Evolutionary conservation across 2,329 filamentous ascomycete species (phyloP), one percentile per base, ranked within the genome.

Genomic region (Endoconidiophora laricicola): DNA sequence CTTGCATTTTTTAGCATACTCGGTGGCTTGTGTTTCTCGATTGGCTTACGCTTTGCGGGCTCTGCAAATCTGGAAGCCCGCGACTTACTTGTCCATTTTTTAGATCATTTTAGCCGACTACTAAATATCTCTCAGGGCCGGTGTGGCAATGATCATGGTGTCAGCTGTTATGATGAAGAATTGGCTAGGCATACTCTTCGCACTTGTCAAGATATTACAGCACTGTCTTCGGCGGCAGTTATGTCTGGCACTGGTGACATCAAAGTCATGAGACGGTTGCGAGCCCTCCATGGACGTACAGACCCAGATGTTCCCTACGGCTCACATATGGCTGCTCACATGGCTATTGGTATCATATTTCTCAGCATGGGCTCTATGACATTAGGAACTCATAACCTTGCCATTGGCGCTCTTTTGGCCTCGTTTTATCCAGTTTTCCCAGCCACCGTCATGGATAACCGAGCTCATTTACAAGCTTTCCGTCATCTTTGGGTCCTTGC

Each of bases 171-270:
- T 60, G 93, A 98, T 60, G 79, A 83, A 41, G 86, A 85, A 59
- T 73, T 95, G 14, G 79, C 90, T 2, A 75, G 86, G 33, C 82
- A 83, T 48, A 90, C 88, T 6, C 81, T 88, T 2, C 76, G 86
- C 37, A 93, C 93, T 69, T 96, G 91, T 59, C 86, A 95, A 59
- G 88, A 96, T 60, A 71, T 93, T 2, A 66, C 95, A 9, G 86
- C 86, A 1, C 69, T 98, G 4, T 83, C 87, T 4, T 78, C 79
- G 20, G 81, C 91, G 0, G 86, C 83, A 2, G 86, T 96, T 47
- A 96, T 96, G 90, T 87, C 93, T 4, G 91, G 91, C 24, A 94
- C 87, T 0, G 91, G 93, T 38, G 93, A 98, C 60, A 69, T 98
- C 18, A 67, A 76, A 2, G 80, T 94, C 1, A 83, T 96, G 58